Conservation (phyloP, 2,329 filamentous ascomycete species). For the Gliomastix tumulicola region DNA sequence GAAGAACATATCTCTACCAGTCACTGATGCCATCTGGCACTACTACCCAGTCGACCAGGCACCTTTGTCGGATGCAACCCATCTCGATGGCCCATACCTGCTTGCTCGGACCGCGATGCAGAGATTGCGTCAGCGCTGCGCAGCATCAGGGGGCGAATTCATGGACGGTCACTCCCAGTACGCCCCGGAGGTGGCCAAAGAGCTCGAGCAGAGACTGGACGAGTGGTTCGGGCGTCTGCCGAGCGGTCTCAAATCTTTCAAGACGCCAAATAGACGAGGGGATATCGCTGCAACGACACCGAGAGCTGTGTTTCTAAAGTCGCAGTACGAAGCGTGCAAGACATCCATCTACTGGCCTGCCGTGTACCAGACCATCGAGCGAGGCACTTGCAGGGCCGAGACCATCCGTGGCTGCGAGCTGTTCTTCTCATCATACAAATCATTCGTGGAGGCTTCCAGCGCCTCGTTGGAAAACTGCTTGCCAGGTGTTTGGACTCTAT, state of each 20-base stretch:
- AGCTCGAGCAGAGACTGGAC: constrained; percentile 22
- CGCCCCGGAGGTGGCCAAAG: constrained; percentile 16
- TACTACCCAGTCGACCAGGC: no score
- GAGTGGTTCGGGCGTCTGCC: constrained; percentile 23
- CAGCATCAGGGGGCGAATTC: constrained; percentile 11
- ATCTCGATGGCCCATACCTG: no score
- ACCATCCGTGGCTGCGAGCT: no score
- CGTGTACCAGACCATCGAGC: constrained; percentile 13
- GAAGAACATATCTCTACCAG: neutral
- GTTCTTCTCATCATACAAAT: no score
- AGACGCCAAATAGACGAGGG: no score
- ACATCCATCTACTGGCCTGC: constrained; percentile 20
- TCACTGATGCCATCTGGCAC: neutral
- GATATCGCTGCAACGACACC: no score
- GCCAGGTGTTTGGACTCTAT: no score
- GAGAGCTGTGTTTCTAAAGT: no score
- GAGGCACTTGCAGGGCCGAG: no score
- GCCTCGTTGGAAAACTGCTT: no score
- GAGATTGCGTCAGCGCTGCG: constrained; percentile 19
- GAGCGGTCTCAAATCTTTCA: constrained; percentile 18
- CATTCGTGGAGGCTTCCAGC: no score
- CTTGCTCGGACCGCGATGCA: constrained; percentile 16
- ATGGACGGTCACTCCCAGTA: constrained; percentile 10
- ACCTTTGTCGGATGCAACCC: no score
- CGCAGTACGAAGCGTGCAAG: constrained; percentile 19